A percentile compares a stretch with the other conserved stretches of the same genome.
phyloP scores from a whole-genome alignment of 768 basidiomycete genomes.

The Amanita subjunquillea region DNA sequence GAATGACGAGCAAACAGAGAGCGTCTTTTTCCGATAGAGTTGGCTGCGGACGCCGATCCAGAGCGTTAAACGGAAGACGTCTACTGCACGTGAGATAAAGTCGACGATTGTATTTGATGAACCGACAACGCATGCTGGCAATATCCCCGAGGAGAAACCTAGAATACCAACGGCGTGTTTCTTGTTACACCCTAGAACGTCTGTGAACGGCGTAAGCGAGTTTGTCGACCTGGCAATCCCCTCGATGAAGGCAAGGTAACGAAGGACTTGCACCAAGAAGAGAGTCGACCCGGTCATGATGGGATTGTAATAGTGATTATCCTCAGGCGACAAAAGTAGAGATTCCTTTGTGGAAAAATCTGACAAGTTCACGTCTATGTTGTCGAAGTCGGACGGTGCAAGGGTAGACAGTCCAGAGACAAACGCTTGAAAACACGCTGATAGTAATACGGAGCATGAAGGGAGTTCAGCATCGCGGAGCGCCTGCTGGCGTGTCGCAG shows the following conservation, averaged over 20 bases:
- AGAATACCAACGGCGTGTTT: slow-evolving; percentile 27
- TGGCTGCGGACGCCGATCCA: slow-evolving; percentile 41
- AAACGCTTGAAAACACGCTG: slow-evolving; percentile 41
- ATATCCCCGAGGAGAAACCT: slow-evolving; percentile 48
- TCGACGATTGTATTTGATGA: slow-evolving; percentile 29
- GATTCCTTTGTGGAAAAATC: slow-evolving; percentile 33
- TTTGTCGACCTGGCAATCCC: slow-evolving; percentile 1
- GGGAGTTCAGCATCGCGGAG: slow-evolving; percentile 30
- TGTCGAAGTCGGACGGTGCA: slow-evolving; percentile 22
- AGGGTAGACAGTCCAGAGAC: slow-evolving; percentile 37
- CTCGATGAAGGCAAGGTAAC: slow-evolving; percentile 37
- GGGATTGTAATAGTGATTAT: slow-evolving; percentile 32
- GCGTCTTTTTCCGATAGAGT: slow-evolving; percentile 16
- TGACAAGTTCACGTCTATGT: slow-evolving; percentile 25
- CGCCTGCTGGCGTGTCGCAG: slow-evolving; percentile 25
- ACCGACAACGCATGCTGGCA: slow-evolving; percentile 38
- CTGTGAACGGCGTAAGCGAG: slow-evolving; percentile 16
- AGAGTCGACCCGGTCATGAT: slow-evolving; percentile 37
- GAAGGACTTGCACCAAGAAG: slow-evolving; percentile 40
- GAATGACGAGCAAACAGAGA: slow-evolving; percentile 15
- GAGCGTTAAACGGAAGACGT: slow-evolving; percentile 39
- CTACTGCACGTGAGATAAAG: slow-evolving; percentile 33
- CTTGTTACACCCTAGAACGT: slow-evolving; percentile 24
- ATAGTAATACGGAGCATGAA: slow-evolving; percentile 32
- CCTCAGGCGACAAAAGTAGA: slow-evolving; percentile 26